Base-by-base conservation (phyloP, 2,329 filamentous ascomycete genomes). In the Neurospora sp. region DNA sequence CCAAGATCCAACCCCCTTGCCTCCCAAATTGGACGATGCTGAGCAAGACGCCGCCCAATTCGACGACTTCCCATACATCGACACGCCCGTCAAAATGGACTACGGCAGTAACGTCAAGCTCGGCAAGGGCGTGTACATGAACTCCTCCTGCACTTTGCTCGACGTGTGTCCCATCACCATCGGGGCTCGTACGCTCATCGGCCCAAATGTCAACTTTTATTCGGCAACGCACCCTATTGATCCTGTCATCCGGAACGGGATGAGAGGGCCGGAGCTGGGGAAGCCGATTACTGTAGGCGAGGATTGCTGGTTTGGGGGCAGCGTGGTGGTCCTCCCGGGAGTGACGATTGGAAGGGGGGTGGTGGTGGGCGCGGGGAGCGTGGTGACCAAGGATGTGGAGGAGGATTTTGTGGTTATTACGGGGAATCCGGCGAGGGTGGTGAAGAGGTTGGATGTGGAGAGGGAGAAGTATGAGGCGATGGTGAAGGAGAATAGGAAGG, bases 261-360 rank as follows among this genome's bases (percentile, higher is more conserved):
- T 86, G 0, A 83, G 86, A 15, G 93, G 93, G 0, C 93, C 93
- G 0, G 93, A 97, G 78, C 76, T 82, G 9, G 93, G 93, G 0
- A 88, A 87, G 74, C 87, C 91, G 10, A 92, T 97, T 72, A 85
- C 83, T 40, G 88, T 97, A 68, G 92, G 90, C 0, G 90, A 93
- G 73, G 93, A 97, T 81, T 92, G 91, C 80, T 93, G 92, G 92
- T 80, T 95, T 38, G 91, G 90, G 1, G 91, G 91, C 0, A 90
- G 89, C 76, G 89, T 88, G 5, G 87, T 84, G 28, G 86, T 97
- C 19, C 81, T 94, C 62, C 89, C 92, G 0, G 93, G 93, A 0
- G 89, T 97, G 33, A 94, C 86, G 0, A 90, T 97, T 73, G 93
- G 93, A 0, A 84, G 85, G 69, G 93, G 93, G 0, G 84, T 83